These are phyloP conservation scores for Yamadazyma diddensiae DNA, from an alignment of 1,139 yeast genomes.

Conservation along the genomic window DNA sequence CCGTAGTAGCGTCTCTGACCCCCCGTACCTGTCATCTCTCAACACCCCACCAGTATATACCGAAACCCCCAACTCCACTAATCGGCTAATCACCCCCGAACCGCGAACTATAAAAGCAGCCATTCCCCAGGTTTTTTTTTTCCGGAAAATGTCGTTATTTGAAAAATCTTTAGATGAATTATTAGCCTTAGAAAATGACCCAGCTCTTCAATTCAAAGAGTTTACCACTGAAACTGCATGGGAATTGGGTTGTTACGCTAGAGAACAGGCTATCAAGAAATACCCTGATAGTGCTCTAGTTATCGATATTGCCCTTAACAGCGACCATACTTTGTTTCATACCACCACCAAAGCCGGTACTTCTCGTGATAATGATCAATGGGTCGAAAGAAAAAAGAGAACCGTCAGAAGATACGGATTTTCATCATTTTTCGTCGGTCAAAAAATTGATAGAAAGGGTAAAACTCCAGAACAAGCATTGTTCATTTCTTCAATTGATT, in stretches of 20 bases:
- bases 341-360: slow-evolving; percentile 42
- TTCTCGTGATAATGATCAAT: slow-evolving; percentile 52
- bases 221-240: slow-evolving; percentile 35
- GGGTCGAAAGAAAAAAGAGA: slow-evolving; percentile 55
- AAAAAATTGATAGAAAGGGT: slow-evolving; percentile 34
- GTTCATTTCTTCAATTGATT: slow-evolving; percentile 43
- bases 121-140: neutral
- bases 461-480: slow-evolving; percentile 36
- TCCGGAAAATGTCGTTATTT: slow-evolving; percentile 3
- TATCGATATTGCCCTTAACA: slow-evolving; percentile 47
- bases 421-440: slow-evolving; percentile 55
- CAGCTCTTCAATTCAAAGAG: slow-evolving; percentile 17
- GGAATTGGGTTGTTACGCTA: slow-evolving; percentile 34
- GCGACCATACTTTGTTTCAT: slow-evolving; percentile 55
- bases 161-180: slow-evolving; percentile 13
- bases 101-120: too few species aligned
- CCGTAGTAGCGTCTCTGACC: too few species aligned
- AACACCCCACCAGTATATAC: too few species aligned
- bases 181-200: slow-evolving; percentile 17
- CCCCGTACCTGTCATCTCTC: too few species aligned
- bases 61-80: too few species aligned
- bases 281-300: slow-evolving; percentile 36
- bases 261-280: slow-evolving; percentile 22
- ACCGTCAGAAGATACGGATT: slow-evolving; percentile 51
- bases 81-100: too few species aligned